Base-by-base conservation (phyloP, 1,139 yeast species). In the Arxiozyma telluris region DNA sequence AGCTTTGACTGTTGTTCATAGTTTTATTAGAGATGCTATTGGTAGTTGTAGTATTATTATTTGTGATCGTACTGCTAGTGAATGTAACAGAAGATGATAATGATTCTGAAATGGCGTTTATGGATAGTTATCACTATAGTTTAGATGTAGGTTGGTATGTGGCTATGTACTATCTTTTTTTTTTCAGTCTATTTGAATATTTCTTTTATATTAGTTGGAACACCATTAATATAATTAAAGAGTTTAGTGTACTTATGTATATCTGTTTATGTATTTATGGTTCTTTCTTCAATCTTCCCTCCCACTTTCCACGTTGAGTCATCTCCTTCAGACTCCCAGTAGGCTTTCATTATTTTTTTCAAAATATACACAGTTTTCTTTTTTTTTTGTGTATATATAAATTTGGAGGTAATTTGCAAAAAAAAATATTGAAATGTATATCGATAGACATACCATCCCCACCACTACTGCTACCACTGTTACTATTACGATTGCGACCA, bases 61-160 rank as follows among this genome's bases (percentile, higher is more conserved):
- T 15, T 4, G 39, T 34, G n/a, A 34, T 12, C 25, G 43, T 55
- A 43, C 62, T 61, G 27, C 58, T 53, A 12, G 55, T 51, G 12
- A 60, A 58, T 22, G 55, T 57, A 18, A 57, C 62, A 1, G 61
- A 50, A 1, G 57, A 57, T 9, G 61, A 55, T 27, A 58, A 55
- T 6, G 60, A 54, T 27, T 60, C 61, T 8, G 61, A 54, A 43
- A 58, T 56, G 11, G 59, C 54, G n/a, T 57, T 52, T 58, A 55
- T 55, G 25, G 39, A n/a, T 23, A 7, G 27, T n/a, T 21, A 17
- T 20, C 20, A 11, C 21, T 34, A 47, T 25, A 42, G 49, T 18
- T 20, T 20, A 39, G 41, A 18, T 38, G 22, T 42, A 4, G 7
- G 11, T 4, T 21, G 21, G 12, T 12, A 17, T 23, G 34, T 21